Evolutionary conservation across 164 flowering plant species (phyloP).

Genomic region (Stephania cephalantha): DNA sequence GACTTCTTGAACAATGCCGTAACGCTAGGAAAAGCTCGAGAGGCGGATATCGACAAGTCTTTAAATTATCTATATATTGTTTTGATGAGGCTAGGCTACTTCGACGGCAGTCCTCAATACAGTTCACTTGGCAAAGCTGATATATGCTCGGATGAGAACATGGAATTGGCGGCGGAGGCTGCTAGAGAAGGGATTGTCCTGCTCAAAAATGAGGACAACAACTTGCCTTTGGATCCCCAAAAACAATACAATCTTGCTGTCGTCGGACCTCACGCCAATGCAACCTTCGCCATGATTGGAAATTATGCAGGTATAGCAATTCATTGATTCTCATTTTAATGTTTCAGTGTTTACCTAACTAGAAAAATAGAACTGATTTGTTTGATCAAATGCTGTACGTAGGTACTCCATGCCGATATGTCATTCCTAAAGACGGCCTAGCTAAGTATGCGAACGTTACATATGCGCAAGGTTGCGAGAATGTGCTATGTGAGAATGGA

Average conservation of each 20-base stretch:
- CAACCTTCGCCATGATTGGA: constrained; percentile 34
- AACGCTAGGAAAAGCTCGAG: constrained; percentile 20
- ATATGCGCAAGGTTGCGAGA: constrained; percentile 11
- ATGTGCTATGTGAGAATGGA: constrained; percentile 4
- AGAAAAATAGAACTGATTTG: background rate
- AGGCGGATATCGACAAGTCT: constrained; percentile 28
- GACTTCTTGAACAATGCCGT: constrained; percentile 22
- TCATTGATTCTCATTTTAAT: background rate
- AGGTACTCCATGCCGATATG: constrained; percentile 16
- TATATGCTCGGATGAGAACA: constrained; percentile 33
- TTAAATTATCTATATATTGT: constrained; percentile 25
- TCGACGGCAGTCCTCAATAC: constrained; percentile 34
- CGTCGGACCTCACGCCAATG: constrained; percentile 49
- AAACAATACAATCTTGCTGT: constrained; percentile 24
- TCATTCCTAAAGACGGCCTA: constrained; percentile 14
- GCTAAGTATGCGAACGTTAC: background rate
- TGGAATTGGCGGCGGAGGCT: constrained; percentile 41
- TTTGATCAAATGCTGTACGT: background rate
- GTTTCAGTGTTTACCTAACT: background rate
- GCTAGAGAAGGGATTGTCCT: constrained; percentile 54
- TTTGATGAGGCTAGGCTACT: constrained; percentile 27
- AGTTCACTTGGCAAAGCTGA: constrained; percentile 27
- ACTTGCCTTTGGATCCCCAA: constrained; percentile 26
- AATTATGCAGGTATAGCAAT: constrained; percentile 37
- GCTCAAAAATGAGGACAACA: constrained; percentile 30